These are phyloP conservation scores for Alternaria postmessia DNA, from an alignment of 2,329 filamentous ascomycete species.

Conservation along the genomic window DNA sequence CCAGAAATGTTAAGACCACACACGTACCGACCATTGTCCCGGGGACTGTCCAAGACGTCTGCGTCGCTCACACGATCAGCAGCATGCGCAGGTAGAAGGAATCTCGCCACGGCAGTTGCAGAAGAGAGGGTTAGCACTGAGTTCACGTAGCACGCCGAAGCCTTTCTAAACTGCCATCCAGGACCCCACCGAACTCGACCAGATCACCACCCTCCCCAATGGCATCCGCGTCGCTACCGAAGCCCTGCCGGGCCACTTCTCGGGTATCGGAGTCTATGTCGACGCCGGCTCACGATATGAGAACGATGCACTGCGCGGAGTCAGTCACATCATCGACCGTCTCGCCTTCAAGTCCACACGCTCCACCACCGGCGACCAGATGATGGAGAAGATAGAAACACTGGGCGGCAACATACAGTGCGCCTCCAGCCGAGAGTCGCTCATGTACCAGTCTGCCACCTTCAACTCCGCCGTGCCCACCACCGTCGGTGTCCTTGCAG, in stretches of 20 bases:
- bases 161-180: constrained; percentile 43
- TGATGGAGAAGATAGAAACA: constrained; percentile 86
- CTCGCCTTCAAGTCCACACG: constrained; percentile 91
- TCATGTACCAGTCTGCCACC: constrained; percentile 99
- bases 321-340: constrained; percentile 95
- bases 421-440: constrained; percentile 89
- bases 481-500: constrained; percentile 84
- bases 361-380: constrained; percentile 76
- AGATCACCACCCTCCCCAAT: constrained; percentile 88
- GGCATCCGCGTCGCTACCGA: constrained; percentile 94
- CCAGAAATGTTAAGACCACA: constrained; percentile 44
- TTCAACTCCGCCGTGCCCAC: constrained; percentile 92
- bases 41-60: constrained; percentile 32
- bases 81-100: constrained; percentile 33
- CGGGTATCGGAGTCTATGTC: constrained; percentile 93
- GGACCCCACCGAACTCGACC: constrained; percentile 87
- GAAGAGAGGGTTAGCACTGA: constrained; percentile 45
- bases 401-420: constrained; percentile 97
- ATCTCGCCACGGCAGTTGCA: constrained; percentile 42
- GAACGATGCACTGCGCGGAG: constrained; percentile 81
- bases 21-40: constrained; percentile 40
- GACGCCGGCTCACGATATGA: constrained; percentile 96
- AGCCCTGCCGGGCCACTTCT: constrained; percentile 91
- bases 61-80: constrained; percentile 26
- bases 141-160: constrained; percentile 5